Base-by-base conservation (phyloP, 2,329 filamentous ascomycete genomes). In the Hypoxylon sp. region DNA sequence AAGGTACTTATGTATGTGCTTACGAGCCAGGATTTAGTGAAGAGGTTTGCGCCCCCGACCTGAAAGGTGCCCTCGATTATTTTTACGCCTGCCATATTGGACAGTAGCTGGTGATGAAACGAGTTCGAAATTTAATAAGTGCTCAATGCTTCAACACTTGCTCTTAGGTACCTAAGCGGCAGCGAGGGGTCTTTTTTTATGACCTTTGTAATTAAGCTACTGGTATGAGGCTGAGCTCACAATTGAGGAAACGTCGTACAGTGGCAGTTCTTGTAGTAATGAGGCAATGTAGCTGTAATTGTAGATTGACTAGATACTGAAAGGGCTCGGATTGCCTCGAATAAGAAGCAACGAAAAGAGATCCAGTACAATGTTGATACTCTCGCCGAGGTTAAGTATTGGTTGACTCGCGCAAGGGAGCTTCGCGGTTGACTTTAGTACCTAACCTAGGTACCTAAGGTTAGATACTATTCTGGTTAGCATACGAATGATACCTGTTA, bases 1-100 rank as follows among this genome's bases (percentile, higher is more conserved):
- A n/a, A n/a, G n/a, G 17, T 26, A 28, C 22, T 6, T 10, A 24
- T 30, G 26, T 13, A 32, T 22, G n/a, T 46, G 77, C 84, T 74
- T 77, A 88, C 85, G 69, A 84, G 81, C 84, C 84, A 87, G 15
- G 84, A 85, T 75, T 86, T 87, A 62, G 82, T 83, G 76, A 85
- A 85, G 24, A 87, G 80, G 73, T 74, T 80, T 48, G 74, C 73
- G 57, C 78, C 79, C 43, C 78, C 80, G 34, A 82, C 70, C 28
- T 79, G 72, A 63, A 87, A 84, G 6, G 79, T 81, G 53, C 84
- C 83, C 70, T 88, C 85, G n/a, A 75, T 74, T 62, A 79, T 77
- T 30, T 74, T 67, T 10, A 79, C 54, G 30, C 55, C 57, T 37
- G 32, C 78, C 79, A 81, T 82, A 0, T 64, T 74, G 64, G 55